A percentile compares a stretch with the other conserved stretches of the same genome.
Evolutionary conservation across 2,329 filamentous ascomycete genomes (phyloP).

Genomic region (Sporothrix mexicana): DNA sequence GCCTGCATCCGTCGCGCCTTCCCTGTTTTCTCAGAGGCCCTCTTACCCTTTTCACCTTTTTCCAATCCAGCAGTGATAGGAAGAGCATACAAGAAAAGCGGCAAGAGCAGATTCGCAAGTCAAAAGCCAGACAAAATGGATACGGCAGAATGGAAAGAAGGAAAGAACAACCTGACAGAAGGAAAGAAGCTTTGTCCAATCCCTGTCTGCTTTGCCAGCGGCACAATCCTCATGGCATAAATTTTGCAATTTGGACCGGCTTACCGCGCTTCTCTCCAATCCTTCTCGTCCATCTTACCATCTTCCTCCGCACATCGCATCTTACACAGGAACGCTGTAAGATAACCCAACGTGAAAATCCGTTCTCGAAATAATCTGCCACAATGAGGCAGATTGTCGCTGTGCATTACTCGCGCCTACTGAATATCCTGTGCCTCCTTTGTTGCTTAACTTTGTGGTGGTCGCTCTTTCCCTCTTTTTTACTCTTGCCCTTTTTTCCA

Average conservation of each 20-base stretch:
- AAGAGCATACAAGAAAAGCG: background rate
- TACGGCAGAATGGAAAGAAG: background rate
- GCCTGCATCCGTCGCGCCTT: conserved; percentile 9
- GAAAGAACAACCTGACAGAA: background rate
- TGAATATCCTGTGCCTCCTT: background rate
- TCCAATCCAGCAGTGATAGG: background rate
- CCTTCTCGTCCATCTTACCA: background rate
- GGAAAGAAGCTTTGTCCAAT: background rate
- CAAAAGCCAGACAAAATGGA: too few relatives aligned
- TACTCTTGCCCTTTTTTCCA: background rate
- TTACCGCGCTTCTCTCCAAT: background rate
- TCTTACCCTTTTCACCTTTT: background rate
- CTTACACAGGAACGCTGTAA: conserved; percentile 1
- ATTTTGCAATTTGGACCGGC: conserved; percentile 4
- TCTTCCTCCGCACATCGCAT: background rate
- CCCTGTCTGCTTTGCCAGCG: background rate
- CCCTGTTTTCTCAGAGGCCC: background rate
- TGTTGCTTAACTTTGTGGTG: too few relatives aligned
- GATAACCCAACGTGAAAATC: background rate
- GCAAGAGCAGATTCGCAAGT: background rate
- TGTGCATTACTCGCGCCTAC: background rate
- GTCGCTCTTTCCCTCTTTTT: background rate
- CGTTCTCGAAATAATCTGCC: background rate
- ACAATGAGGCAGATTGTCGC: background rate
- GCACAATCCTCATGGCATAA: conserved; percentile 16